Conservation (phyloP, 768 basidiomycete genomes). For the Boletellus ananiceps region DNA sequence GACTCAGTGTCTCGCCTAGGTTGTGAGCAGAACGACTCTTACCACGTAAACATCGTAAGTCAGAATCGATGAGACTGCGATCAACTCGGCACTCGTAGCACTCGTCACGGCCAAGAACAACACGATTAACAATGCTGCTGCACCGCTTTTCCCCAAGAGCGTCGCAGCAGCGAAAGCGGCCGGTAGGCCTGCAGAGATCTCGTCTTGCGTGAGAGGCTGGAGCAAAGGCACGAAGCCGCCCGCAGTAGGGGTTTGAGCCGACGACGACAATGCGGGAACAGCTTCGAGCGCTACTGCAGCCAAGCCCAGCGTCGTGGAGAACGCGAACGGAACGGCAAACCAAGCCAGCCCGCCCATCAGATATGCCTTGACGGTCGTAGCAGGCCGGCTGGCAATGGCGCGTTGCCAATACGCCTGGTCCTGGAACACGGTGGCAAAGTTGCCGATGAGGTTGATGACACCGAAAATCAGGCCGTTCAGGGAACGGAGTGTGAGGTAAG, state of each 20-base stretch:
- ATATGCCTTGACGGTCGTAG: slow-evolving; percentile 87
- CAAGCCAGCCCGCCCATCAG: slow-evolving; percentile 85
- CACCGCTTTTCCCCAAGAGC: slow-evolving; percentile 75
- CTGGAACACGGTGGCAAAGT: slow-evolving; percentile 65
- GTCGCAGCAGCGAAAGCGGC: slow-evolving; percentile 81
- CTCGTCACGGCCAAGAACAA: slow-evolving; percentile 86
- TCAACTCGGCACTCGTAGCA: slow-evolving; percentile 85
- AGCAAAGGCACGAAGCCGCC: slow-evolving; percentile 44
- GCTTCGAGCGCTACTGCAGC: slow-evolving; percentile 77
- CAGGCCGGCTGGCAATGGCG: slow-evolving; percentile 82
- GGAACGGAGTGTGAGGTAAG: slow-evolving; percentile 80
- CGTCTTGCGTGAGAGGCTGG: slow-evolving; percentile 43
- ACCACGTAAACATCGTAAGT: slow-evolving; percentile 87
- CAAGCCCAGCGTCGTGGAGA: slow-evolving; percentile 85
- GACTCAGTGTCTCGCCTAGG: not conserved
- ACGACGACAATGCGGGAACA: slow-evolving; percentile 28
- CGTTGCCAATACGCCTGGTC: slow-evolving; percentile 88
- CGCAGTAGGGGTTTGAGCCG: slow-evolving; percentile 40
- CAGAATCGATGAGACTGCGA: slow-evolving; percentile 79
- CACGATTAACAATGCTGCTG: slow-evolving; percentile 70
- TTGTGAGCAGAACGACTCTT: not conserved
- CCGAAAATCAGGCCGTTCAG: slow-evolving; percentile 77
- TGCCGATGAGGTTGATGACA: slow-evolving; percentile 84
- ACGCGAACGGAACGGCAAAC: slow-evolving; percentile 85
- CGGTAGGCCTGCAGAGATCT: slow-evolving; percentile 87